Evolutionary conservation across 345 rosid genomes (phyloP), one percentile per base, ranked within the genome.

Genomic region (Corchorus capsularis): DNA sequence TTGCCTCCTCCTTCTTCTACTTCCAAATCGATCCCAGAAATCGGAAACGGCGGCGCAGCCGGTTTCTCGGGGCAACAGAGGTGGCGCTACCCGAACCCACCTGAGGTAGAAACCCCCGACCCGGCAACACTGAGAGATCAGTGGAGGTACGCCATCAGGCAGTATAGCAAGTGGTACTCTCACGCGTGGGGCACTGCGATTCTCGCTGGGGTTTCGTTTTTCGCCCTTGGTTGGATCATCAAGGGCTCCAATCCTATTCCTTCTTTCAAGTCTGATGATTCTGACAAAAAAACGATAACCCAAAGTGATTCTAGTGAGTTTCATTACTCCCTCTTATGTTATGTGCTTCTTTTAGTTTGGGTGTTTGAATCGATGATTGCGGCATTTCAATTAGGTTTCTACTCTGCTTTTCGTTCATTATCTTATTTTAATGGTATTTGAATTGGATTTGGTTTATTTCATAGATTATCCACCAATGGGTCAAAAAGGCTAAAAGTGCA

Each of bases 121-220:
- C 80, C 93, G 47, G 92, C 89, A 27, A 88, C 97, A 14, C 81
- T 90, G 57, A 80, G 95, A 73, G 98, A 94, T 78, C 98, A 95
- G 60, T 95, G 97, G 97, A 91, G 86, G 81, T 93, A 70, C 74
- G 98, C 94, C 11, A 89, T 85, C 5, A 75, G 81, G 81, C 94
- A 93, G 87, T 95, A 90, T 77, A 89, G 94, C 59, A 81, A 64
- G 72, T 90, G 97, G 97, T 90, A 93, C 79, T 86, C 94, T 20
- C 96, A 90, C 64, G 98, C 97, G 6, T 91, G 98, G 99, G 98
- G 98, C 2, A 85, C 97, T 6, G 97, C 94, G 32, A 93, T 95
- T 77, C 86, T 95, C 50, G 98, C 97, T 5, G 97, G 94, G 0
- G 77, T 89, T 6, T 82, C 97, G 5, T 95, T 95, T 83, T 95